Base-by-base conservation (phyloP, 2,329 filamentous ascomycete genomes). In the Colletotrichum aenigma region DNA sequence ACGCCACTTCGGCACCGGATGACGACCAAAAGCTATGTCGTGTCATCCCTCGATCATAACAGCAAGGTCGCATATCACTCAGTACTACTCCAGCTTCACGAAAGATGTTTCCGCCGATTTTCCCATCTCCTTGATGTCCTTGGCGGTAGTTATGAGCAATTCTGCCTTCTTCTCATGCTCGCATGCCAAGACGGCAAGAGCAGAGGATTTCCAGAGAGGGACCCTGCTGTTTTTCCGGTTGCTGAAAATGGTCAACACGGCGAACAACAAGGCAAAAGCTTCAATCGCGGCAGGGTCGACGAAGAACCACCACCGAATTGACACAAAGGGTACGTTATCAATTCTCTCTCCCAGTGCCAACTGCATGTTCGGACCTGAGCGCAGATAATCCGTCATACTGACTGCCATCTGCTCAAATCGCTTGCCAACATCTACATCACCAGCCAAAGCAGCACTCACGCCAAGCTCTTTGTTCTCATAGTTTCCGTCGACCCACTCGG, bases 331-430 rank as follows among this genome's bases (percentile, higher is more conserved):
- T 48, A 48, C 4, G 4, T 48, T 1, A 1, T 12, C 38, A 0
- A 48, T 1, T 2, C 18, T 48, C 0, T 6, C 0, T 6, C 38
- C 38, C 5, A 0, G 0, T 48, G 6, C 38, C 3, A 0, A 48
- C 9, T n/a, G 3, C 0, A 0, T 6, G 4, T 48, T 48, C 9
- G 18, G 38, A 0, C 38, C 38, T 0, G 38, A 48, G 0, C 38
- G 38, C 5, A 48, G 5, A 5, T 48, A 48, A n/a, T 48, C 5
- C 38, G 38, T 48, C 38, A 48, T 48, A 12, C 38, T 48, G 38
- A 6, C 2, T n/a, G 38, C 38, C 38, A 48, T 48, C 38, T n/a
- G 1, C 4, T n/a, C 0, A 12, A 43, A 43, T 43, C 18, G 18
- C 5, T 43, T 2, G 3, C 38, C 38, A 5, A 43, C 12, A 9